Conservation (phyloP, 1,284 basidiomycete species). For the Ustilago vetiveriae region DNA sequence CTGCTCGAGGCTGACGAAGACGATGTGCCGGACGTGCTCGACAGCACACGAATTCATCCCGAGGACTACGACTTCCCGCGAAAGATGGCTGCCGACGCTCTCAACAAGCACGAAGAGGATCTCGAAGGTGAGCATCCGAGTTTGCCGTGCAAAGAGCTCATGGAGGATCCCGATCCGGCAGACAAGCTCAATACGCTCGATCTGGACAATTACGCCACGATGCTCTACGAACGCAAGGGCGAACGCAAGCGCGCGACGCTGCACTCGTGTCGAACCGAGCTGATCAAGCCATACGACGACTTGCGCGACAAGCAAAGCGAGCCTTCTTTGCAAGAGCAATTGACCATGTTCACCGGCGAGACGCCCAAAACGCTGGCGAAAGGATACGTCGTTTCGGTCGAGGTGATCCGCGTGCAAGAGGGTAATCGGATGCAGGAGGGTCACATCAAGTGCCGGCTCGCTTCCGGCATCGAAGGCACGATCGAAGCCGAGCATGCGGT, state of each 20-base stretch:
- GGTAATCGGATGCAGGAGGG: slow-evolving; percentile 36
- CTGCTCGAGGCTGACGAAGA: slow-evolving; percentile 73
- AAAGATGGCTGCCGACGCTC: slow-evolving; percentile 97
- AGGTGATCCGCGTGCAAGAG: slow-evolving; percentile 72
- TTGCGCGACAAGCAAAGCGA: slow-evolving; percentile 76
- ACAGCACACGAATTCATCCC: slow-evolving; percentile 94
- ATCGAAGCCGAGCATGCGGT: slow-evolving; percentile 57
- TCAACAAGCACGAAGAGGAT: slow-evolving; percentile 75
- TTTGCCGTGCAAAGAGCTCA: slow-evolving; percentile 72
- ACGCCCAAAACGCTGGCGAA: slow-evolving; percentile 79
- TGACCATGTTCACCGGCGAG: slow-evolving; percentile 96
- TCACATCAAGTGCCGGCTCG: slow-evolving; percentile 76
- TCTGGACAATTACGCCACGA: slow-evolving; percentile 94
- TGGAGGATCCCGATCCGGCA: slow-evolving; percentile 81
- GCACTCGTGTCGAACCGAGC: slow-evolving; percentile 79
- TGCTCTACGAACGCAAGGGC: slow-evolving; percentile 73
- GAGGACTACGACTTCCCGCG: slow-evolving; percentile 97
- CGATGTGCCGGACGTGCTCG: slow-evolving; percentile 83
- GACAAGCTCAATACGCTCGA: slow-evolving; percentile 89
- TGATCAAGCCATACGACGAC: slow-evolving; percentile 87
- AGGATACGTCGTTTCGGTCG: slow-evolving; percentile 86
- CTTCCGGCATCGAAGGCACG: slow-evolving; percentile 78
- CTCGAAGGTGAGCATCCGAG: slow-evolving; percentile 62
- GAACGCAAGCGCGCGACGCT: slow-evolving; percentile 73
- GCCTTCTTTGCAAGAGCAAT: slow-evolving; percentile 80